phyloP scores from a whole-genome alignment of 345 rosid species.

The Lepidium sativum region DNA sequence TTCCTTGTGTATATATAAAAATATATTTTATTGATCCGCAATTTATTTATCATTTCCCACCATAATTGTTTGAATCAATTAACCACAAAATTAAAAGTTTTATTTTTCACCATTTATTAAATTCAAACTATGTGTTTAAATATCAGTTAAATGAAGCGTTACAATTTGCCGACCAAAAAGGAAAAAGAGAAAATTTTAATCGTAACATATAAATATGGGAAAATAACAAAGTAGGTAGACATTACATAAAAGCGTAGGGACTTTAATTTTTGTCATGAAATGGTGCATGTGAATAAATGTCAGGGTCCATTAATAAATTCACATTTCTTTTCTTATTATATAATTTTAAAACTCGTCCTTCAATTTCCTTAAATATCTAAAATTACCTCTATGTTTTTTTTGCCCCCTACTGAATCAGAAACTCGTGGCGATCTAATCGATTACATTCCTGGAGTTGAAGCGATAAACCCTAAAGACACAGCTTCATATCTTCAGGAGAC shows the following conservation, averaged over 20 bases:
- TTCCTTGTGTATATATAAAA: no score
- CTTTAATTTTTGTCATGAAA: conserved; percentile 5
- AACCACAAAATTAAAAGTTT: no score
- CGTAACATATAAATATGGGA: conserved; percentile 1
- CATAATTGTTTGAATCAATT: no score
- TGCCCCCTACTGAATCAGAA: conserved; percentile 14
- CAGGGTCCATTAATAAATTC: conserved; percentile 13
- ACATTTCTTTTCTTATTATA: not conserved
- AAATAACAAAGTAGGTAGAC: not conserved
- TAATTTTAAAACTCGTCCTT: not conserved
- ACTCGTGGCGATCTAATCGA: conserved; percentile 43
- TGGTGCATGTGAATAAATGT: conserved; percentile 27
- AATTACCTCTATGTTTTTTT: not conserved
- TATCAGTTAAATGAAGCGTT: not conserved
- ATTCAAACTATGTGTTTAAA: no score
- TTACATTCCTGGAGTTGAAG: conserved; percentile 66
- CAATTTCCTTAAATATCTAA: not conserved
- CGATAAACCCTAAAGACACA: conserved; percentile 53
- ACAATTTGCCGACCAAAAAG: conserved; percentile 17
- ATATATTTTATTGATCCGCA: no score
- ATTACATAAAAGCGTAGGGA: not conserved
- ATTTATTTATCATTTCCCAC: no score
- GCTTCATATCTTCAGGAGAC: conserved; percentile 70
- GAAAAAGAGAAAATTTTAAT: not conserved
- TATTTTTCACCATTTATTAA: no score